phyloP scores from a whole-genome alignment of 768 basidiomycete species.

The Aureoboletus auriporus region DNA sequence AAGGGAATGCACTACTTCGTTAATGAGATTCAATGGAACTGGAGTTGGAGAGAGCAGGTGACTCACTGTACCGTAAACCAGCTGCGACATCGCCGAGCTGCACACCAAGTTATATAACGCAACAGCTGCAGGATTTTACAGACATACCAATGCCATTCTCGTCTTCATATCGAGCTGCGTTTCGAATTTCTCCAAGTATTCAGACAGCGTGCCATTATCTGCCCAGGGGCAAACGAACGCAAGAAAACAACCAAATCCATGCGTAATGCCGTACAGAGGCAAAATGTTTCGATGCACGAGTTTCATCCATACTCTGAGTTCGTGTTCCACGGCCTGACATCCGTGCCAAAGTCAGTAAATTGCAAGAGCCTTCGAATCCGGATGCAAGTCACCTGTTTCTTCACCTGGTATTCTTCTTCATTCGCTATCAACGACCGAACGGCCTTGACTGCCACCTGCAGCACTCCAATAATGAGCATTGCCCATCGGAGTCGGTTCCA shows the following conservation, averaged over 20 bases:
- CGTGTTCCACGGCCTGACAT: slow-evolving; percentile 23
- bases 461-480: neutral
- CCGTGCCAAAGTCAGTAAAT: slow-evolving; percentile 4
- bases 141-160: slow-evolving; percentile 18
- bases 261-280: slow-evolving; percentile 25
- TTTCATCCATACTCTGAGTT: slow-evolving; percentile 28
- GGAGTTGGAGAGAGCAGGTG: neutral
- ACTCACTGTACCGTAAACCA: slow-evolving; percentile 22
- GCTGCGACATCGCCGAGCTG: slow-evolving; percentile 24
- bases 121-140: neutral
- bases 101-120: neutral
- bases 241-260: slow-evolving; percentile 23
- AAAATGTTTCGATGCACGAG: slow-evolving; percentile 29
- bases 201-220: slow-evolving; percentile 27
- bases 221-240: slow-evolving; percentile 35
- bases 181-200: slow-evolving; percentile 23
- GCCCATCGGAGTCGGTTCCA: neutral
- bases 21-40: neutral
- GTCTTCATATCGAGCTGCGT: slow-evolving; percentile 5
- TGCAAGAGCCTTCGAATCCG: neutral
- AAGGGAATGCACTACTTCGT: slow-evolving; percentile 19
- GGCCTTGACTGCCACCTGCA: slow-evolving; percentile 27
- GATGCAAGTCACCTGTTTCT: slow-evolving; percentile 10
- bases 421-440: slow-evolving; percentile 10
- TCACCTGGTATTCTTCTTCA: slow-evolving; percentile 3